Base-by-base conservation (phyloP, 345 rosid species). In the Eucalyptus brandiana region DNA sequence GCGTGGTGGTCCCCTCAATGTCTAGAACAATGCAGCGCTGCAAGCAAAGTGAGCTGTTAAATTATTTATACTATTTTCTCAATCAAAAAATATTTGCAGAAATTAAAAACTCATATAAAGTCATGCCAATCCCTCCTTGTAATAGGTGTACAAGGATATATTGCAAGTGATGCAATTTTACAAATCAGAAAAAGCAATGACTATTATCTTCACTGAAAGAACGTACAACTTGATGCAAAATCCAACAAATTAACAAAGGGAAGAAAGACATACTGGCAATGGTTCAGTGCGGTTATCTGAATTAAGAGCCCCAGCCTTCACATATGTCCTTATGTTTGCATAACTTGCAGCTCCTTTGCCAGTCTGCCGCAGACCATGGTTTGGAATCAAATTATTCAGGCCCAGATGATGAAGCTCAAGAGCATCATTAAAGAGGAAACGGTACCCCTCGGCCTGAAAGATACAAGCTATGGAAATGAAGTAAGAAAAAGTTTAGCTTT, bases 1-100 rank as follows among this genome's bases (percentile, higher is more conserved):
- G 99, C 24, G 99, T 96, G 6, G 99, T 97, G 89, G 98, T 98
- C 90, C 99, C 99, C 94, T 97, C 99, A 54, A 97, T 97, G 93
- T 97, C 99, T 65, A 98, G 99, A 91, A 98, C 95, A 92, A 98
- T 89, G 92, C 93, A 98, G 86, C 90, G 91, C 99, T 97, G 97
- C 93, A 90, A 91, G 88, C 92, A 87, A 87, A 48, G 85, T 88
- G 51, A 88, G 91, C 51, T 67, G 53, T 87, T 86, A 67, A 88
- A 83, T 32, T n/a, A 32, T 85, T 9, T 12, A n/a, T 9, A 86
- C 53, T 24, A 72, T 58, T 53, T 24, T 87, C 12, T 65, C 48
- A 54, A 32, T 30, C 80, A 51, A 80, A 49, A 30, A 26, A 50
- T 47, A 49, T 56, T 50, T 18, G 48, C 48, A 47, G 44, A 49